Percentiles rank a stretch among this genome's conserved stretches.
phyloP scores from a whole-genome alignment of 1,284 basidiomycete genomes.

The Cutaneotrichosporon sp. region DNA sequence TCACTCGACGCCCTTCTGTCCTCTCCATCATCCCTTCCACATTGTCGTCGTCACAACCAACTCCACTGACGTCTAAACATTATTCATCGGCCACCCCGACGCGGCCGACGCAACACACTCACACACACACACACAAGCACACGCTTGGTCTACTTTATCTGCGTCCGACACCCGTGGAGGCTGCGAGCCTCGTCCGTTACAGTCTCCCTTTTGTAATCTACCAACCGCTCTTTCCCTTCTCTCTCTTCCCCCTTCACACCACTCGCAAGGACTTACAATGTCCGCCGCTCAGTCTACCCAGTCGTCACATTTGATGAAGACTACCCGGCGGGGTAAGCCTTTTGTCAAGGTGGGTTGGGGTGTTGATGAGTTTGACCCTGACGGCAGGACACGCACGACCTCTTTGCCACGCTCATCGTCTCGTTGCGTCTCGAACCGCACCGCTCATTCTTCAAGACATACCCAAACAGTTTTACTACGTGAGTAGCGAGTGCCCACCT shows the following conservation, averaged over 20 bases:
- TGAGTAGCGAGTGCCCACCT: too few species aligned
- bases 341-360: conserved; percentile 68
- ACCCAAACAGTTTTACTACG: conserved; percentile 94
- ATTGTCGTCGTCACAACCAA: too few species aligned
- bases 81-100: too few species aligned
- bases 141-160: too few species aligned
- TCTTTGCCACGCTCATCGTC: conserved; percentile 94
- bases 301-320: conserved; percentile 89
- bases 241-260: neutral
- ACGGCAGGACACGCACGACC: conserved; percentile 86
- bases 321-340: conserved; percentile 86
- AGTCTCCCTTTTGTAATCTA: neutral
- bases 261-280: conserved; percentile 12
- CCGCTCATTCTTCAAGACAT: conserved; percentile 92
- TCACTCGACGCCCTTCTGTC: too few species aligned
- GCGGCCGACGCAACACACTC: too few species aligned
- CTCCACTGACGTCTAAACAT: too few species aligned
- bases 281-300: conserved; percentile 25
- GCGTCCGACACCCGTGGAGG: too few species aligned
- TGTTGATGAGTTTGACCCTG: neutral
- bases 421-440: conserved; percentile 83
- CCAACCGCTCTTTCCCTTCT: too few species aligned
- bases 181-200: too few species aligned
- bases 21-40: too few species aligned
- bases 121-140: too few species aligned